Evolutionary conservation across 345 rosid species (phyloP).

Genomic region (Linum usitatissimum): DNA sequence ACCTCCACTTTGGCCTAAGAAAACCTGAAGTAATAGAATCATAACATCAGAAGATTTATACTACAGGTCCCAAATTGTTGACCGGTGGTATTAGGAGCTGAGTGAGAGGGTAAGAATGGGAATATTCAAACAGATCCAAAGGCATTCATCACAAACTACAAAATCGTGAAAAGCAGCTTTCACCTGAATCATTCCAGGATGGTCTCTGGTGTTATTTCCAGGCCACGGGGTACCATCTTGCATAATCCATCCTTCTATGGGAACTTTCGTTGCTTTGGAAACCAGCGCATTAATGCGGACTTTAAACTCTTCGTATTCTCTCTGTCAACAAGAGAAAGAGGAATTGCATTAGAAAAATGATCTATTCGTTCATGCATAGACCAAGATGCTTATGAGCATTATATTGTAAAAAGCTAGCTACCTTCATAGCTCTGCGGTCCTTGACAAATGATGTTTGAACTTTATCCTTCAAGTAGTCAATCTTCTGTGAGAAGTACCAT

Average conservation of each 20-base stretch:
- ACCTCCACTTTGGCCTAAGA: conserved; percentile 81
- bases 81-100: background rate
- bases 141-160: background rate
- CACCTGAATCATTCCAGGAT: conserved; percentile 73
- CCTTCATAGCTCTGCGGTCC: conserved; percentile 69
- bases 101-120: background rate
- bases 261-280: conserved; percentile 48
- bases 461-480: conserved; percentile 47
- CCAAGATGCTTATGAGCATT: background rate
- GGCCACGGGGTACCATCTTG: conserved; percentile 78
- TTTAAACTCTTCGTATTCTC: conserved; percentile 66
- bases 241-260: conserved; percentile 67
- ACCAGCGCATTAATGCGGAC: conserved; percentile 49
- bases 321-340: conserved; percentile 23
- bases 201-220: conserved; percentile 51
- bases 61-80: background rate
- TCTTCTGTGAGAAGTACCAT: conserved; percentile 49
- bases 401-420: conserved; percentile 8
- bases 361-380: background rate
- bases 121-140: background rate
- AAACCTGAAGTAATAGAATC: conserved; percentile 34
- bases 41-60: background rate
- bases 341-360: conserved; percentile 2
- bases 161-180: background rate
- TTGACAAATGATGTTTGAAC: conserved; percentile 47